Conservation (phyloP, 495 filamentous ascomycete species). For the Penicillium crystallinum region DNA sequence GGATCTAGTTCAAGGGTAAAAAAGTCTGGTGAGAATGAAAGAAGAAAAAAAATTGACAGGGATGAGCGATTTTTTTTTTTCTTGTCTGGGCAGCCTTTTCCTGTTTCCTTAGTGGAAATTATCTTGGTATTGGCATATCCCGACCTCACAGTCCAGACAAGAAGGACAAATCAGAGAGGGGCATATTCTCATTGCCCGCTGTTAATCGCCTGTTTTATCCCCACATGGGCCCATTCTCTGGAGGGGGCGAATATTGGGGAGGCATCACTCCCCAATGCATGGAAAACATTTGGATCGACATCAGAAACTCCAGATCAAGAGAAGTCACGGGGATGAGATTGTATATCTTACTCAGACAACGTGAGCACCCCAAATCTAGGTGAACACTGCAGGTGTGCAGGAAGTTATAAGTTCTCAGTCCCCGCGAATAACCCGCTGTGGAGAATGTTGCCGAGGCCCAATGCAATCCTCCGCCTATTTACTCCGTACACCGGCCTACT, state of each 20-base stretch:
- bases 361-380: no score
- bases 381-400: no score
- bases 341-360: no score
- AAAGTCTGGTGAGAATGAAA: not conserved
- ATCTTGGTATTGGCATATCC: not conserved
- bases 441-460: constrained; percentile 5
- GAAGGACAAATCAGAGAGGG: not conserved
- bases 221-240: not conserved
- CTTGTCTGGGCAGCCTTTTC: not conserved
- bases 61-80: not conserved
- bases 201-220: not conserved
- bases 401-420: not conserved
- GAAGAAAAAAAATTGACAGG: not conserved
- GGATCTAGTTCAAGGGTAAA: not conserved
- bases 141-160: not conserved
- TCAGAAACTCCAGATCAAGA: not conserved
- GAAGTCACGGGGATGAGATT: no score
- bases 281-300: not conserved
- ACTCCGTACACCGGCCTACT: no score
- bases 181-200: not conserved
- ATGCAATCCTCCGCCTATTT: not conserved
- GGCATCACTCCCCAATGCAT: not conserved
- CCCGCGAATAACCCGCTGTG: not conserved
- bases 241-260: not conserved
- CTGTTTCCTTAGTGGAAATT: not conserved